Evolutionary conservation across 768 basidiomycete species (phyloP).

Genomic region (Leccinum variicolor): DNA sequence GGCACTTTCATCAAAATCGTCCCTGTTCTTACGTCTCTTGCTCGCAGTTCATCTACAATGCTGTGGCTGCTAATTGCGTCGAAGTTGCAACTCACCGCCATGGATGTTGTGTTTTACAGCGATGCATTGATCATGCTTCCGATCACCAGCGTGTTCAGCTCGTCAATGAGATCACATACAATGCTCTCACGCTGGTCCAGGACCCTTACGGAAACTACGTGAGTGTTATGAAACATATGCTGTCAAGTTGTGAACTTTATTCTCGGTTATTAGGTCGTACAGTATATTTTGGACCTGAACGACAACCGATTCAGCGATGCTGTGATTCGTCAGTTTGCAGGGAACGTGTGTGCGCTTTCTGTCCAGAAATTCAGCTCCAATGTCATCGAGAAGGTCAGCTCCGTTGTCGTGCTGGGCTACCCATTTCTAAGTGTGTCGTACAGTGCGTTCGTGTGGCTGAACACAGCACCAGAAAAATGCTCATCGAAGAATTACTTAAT

Average conservation of each 20-base stretch:
- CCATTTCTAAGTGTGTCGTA: not conserved
- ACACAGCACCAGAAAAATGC: slow-evolving; percentile 86
- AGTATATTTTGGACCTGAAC: slow-evolving; percentile 98
- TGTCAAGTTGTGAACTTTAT: not conserved
- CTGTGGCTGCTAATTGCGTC: slow-evolving; percentile 97
- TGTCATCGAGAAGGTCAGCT: slow-evolving; percentile 87
- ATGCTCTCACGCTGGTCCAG: slow-evolving; percentile 95
- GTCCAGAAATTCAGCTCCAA: slow-evolving; percentile 99
- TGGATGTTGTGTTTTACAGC: slow-evolving; percentile 96
- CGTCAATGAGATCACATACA: slow-evolving; percentile 98
- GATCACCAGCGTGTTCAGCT: slow-evolving; percentile 93
- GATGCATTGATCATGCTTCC: slow-evolving; percentile 97
- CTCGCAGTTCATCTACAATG: slow-evolving; percentile 93
- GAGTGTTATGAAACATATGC: slow-evolving; percentile 23
- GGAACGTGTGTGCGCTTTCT: slow-evolving; percentile 95
- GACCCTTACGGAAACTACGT: slow-evolving; percentile 96
- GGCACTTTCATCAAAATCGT: not conserved
- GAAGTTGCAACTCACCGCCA: slow-evolving; percentile 98
- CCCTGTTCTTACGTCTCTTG: not conserved
- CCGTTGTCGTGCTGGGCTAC: not conserved
- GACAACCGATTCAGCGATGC: slow-evolving; percentile 98
- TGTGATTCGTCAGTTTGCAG: slow-evolving; percentile 95
- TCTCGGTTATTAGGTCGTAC: slow-evolving; percentile 64
- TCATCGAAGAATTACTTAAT: slow-evolving; percentile 94
- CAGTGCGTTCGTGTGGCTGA: slow-evolving; percentile 92